Percentiles rank a stretch among this genome's conserved stretches.
These are phyloP conservation scores for Torulaspora delbrueckii DNA, from an alignment of 805 yeast genomes.

Conservation along the genomic window DNA sequence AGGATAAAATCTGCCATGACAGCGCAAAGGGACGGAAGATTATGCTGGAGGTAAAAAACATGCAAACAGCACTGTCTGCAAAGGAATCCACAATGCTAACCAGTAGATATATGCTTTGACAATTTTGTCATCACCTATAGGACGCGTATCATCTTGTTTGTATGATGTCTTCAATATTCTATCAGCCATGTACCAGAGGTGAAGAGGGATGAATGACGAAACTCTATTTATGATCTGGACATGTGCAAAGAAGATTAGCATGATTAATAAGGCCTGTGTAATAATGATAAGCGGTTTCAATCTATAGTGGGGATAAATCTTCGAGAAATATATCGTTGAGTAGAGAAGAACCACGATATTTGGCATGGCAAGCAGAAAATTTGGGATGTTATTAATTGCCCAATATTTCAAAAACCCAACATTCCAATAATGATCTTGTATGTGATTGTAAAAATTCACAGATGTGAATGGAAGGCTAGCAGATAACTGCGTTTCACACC, in stretches of 20 bases:
- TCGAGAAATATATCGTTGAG: conserved; percentile 39
- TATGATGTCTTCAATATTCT: conserved; percentile 24
- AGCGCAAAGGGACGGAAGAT: background rate
- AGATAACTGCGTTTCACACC: conserved; percentile 56
- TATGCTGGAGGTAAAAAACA: conserved; percentile 94
- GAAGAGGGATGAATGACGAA: conserved; percentile 69
- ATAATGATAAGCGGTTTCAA: conserved; percentile 41
- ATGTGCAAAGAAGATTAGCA: conserved; percentile 64
- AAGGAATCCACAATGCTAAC: conserved; percentile 55
- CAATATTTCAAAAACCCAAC: conserved; percentile 79
- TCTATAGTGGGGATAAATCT: conserved; percentile 36
- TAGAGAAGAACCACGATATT: conserved; percentile 44
- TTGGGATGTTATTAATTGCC: conserved; percentile 76
- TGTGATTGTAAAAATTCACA: conserved; percentile 53
- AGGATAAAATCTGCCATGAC: background rate
- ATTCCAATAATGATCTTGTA: conserved; percentile 82
- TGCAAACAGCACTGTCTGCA: conserved; percentile 70
- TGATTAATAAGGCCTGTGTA: conserved; percentile 42
- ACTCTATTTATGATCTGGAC: conserved; percentile 82
- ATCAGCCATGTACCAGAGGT: conserved; percentile 64
- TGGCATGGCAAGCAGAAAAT: conserved; percentile 74
- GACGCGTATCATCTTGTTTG: conserved; percentile 13
- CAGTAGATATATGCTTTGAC: conserved; percentile 43
- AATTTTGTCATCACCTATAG: conserved; percentile 18
- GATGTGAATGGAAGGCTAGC: conserved; percentile 36